These are phyloP conservation scores for Yamadazyma philogaea DNA, from an alignment of 805 yeast genomes.

Conservation along the genomic window DNA sequence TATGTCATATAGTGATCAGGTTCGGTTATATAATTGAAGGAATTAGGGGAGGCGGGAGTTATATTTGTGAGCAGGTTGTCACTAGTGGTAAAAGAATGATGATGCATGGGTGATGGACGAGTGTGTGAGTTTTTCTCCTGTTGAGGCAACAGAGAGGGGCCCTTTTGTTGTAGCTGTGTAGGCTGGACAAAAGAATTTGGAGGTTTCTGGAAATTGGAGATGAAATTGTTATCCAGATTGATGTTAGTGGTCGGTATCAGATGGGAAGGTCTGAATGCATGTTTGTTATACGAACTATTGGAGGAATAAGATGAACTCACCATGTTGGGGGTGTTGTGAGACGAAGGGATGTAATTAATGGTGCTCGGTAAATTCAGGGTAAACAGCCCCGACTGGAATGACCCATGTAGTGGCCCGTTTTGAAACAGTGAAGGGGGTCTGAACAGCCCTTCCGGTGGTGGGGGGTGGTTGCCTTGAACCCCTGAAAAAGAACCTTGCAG, in stretches of 20 bases:
- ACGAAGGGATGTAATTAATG: constrained; percentile 36
- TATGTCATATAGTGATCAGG: constrained; percentile 46
- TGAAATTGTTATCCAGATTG: constrained; percentile 37
- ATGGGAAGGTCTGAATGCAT: constrained; percentile 21
- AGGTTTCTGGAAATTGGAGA: constrained; percentile 9
- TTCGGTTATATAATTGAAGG: constrained; percentile 15
- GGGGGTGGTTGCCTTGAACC: not conserved
- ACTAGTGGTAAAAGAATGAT: constrained; percentile 10
- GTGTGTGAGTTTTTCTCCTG: constrained; percentile 7
- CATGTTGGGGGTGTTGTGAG: constrained; percentile 43
- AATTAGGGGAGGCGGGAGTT: constrained; percentile 5
- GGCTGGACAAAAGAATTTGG: not conserved
- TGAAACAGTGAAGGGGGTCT: constrained; percentile 1
- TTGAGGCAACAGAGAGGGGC: not conserved
- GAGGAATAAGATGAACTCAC: constrained; percentile 42
- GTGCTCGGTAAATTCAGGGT: constrained; percentile 13
- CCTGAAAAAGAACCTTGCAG: not conserved
- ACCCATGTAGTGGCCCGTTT: not conserved
- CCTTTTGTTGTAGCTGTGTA: not conserved
- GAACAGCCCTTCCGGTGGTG: not conserved
- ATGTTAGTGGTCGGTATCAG: constrained; percentile 56
- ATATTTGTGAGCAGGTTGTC: constrained; percentile 6
- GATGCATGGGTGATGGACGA: constrained; percentile 6
- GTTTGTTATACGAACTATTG: constrained; percentile 32
- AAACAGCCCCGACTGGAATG: not conserved